These are phyloP conservation scores for Barnettozyma botsteinii DNA, from an alignment of 805 yeast species.

Conservation along the genomic window DNA sequence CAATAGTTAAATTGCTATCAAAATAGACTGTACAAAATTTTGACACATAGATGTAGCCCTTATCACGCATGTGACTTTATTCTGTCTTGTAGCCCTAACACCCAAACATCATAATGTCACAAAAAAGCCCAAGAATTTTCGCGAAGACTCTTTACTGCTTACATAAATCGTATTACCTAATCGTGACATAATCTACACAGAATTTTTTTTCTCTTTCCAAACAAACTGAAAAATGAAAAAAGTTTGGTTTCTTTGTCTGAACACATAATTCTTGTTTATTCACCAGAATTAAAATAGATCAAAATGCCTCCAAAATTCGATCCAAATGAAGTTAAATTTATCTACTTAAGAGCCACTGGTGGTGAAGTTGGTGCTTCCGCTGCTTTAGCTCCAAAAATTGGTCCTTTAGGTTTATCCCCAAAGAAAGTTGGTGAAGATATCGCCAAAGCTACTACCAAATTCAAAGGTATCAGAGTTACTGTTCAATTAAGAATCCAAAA, in stretches of 20 bases:
- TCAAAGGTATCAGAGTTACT: slow-evolving; percentile 99
- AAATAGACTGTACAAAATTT: slow-evolving; percentile 2
- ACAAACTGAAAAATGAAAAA: slow-evolving; percentile 7
- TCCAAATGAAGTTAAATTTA: slow-evolving; percentile 96
- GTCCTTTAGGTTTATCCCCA: slow-evolving; percentile 99
- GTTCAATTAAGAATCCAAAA: slow-evolving; percentile 98
- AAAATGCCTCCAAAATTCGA: slow-evolving; percentile 98
- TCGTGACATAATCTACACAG: background rate
- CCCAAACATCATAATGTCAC: background rate
- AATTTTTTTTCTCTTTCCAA: slow-evolving; percentile 1
- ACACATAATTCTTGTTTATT: background rate
- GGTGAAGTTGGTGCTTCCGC: slow-evolving; percentile 99
- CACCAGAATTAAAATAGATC: slow-evolving; percentile 8
- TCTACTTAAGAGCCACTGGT: slow-evolving; percentile 99
- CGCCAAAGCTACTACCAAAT: slow-evolving; percentile 98
- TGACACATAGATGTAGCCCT: too few relatives aligned
- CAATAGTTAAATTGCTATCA: slow-evolving; percentile 27
- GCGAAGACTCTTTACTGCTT: background rate
- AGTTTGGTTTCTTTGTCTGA: background rate
- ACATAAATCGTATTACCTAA: background rate
- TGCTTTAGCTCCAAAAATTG: slow-evolving; percentile 99
- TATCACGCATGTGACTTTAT: too few relatives aligned
- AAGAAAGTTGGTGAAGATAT: slow-evolving; percentile 99
- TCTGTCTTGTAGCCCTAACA: background rate
- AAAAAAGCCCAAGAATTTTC: background rate